These are phyloP conservation scores for Pisolithus marmoratus DNA, from an alignment of 768 basidiomycete genomes.

Conservation along the genomic window DNA sequence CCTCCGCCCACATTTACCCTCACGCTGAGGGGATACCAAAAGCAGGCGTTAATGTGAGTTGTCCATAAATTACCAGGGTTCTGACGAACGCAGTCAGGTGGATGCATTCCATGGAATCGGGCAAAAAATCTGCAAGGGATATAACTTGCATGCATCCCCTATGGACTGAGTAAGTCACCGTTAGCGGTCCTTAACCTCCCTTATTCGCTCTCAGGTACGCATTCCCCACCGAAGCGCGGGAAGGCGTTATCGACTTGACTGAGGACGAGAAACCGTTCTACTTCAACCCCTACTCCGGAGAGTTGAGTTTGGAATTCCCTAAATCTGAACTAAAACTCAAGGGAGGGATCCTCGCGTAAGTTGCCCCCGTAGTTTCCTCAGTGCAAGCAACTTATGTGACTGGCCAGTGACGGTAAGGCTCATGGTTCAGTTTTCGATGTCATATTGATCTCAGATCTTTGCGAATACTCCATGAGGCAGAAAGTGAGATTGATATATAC, in stretches of 20 bases:
- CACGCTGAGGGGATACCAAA: constrained; percentile 81
- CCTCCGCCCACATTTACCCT: constrained; percentile 73
- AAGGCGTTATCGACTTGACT: constrained; percentile 70
- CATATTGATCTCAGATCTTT: background rate
- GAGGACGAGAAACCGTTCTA: constrained; percentile 77
- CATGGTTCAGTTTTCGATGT: background rate
- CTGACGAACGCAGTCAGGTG: constrained; percentile 46
- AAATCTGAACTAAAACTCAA: constrained; percentile 67
- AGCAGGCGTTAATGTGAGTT: constrained; percentile 76
- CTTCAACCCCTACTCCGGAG: constrained; percentile 89
- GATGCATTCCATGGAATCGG: constrained; percentile 87
- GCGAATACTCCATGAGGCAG: constrained; percentile 24
- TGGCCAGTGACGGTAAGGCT: constrained; percentile 30
- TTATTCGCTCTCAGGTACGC: constrained; percentile 48
- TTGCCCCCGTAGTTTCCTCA: constrained; percentile 7
- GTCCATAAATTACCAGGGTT: background rate
- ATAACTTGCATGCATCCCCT: constrained; percentile 82
- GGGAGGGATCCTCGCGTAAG: constrained; percentile 90
- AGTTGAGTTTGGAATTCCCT: constrained; percentile 81
- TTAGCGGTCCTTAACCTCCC: background rate
- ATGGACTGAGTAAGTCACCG: constrained; percentile 75
- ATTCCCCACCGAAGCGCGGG: constrained; percentile 58
- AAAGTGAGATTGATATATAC: constrained; percentile 37
- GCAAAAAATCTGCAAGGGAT: constrained; percentile 62
- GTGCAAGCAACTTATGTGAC: constrained; percentile 4